Conservation (phyloP, 1,284 basidiomycete genomes). For the Tylopilus sp. region DNA sequence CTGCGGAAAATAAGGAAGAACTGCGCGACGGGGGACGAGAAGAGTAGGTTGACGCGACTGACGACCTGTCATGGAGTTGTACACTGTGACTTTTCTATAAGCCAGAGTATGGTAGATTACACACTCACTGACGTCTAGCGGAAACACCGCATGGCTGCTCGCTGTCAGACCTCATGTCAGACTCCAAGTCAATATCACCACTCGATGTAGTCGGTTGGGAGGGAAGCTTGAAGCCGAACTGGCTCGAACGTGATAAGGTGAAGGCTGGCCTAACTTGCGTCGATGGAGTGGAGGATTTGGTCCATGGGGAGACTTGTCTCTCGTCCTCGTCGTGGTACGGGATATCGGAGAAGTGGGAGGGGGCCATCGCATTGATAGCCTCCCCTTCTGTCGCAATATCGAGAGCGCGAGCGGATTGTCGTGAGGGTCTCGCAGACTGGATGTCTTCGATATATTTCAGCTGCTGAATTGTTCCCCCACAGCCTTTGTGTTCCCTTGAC, state of each 20-base stretch:
- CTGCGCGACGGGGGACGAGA: too few species aligned
- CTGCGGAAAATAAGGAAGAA: too few species aligned
- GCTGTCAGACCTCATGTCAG: too few species aligned
- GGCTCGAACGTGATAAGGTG: neutral
- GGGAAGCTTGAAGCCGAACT: neutral
- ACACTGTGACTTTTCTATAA: too few species aligned
- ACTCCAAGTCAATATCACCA: too few species aligned
- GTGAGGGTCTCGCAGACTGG: neutral
- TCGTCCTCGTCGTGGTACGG: neutral
- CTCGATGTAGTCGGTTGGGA: neutral
- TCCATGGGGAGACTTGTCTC: neutral
- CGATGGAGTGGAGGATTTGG: neutral
- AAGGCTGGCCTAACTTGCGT: neutral
- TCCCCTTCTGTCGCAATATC: neutral
- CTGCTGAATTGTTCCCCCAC: neutral
- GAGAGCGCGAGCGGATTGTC: neutral
- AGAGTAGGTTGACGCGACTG: too few species aligned
- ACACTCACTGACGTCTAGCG: too few species aligned
- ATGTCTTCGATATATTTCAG: neutral
- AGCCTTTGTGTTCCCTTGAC: neutral
- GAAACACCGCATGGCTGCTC: too few species aligned
- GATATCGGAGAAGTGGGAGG: neutral
- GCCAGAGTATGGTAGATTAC: too few species aligned
- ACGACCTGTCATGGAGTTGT: too few species aligned
- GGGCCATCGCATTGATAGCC: neutral